Percentiles rank a stretch among this genome's conserved stretches.
Evolutionary conservation across 768 basidiomycete species (phyloP).

Genomic region (Lyophyllum shimeji): DNA sequence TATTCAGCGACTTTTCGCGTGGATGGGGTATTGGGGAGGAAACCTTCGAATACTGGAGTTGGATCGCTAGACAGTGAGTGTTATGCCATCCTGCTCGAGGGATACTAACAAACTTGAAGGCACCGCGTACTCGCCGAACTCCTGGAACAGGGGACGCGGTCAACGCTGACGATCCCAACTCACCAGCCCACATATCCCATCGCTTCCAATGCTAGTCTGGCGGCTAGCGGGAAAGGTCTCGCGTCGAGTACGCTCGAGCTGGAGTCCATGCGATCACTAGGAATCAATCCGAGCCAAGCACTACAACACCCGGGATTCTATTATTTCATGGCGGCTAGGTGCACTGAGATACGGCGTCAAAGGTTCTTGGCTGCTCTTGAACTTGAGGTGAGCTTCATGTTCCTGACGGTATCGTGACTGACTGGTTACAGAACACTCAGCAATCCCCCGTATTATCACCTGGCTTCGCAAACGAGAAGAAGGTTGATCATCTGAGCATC

Average conservation of each 20-base stretch:
- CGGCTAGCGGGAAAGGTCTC: slow-evolving; percentile 11
- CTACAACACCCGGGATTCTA: slow-evolving; percentile 93
- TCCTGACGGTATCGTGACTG: not conserved
- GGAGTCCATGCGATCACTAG: slow-evolving; percentile 61
- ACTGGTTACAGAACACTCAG: slow-evolving; percentile 28
- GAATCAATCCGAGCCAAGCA: slow-evolving; percentile 77
- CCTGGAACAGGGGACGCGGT: slow-evolving; percentile 74
- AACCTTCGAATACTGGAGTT: slow-evolving; percentile 97
- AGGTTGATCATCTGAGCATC: slow-evolving; percentile 83
- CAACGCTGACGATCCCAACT: slow-evolving; percentile 60
- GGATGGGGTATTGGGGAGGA: slow-evolving; percentile 97
- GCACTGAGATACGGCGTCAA: slow-evolving; percentile 73
- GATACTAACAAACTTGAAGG: slow-evolving; percentile 37
- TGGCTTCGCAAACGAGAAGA: slow-evolving; percentile 86
- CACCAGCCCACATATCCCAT: slow-evolving; percentile 44
- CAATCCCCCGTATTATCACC: slow-evolving; percentile 47
- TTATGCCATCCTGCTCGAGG: not conserved
- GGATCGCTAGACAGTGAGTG: slow-evolving; percentile 88
- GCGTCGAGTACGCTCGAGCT: slow-evolving; percentile 37
- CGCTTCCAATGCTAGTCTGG: slow-evolving; percentile 18
- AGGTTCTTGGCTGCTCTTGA: slow-evolving; percentile 62
- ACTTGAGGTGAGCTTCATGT: slow-evolving; percentile 45
- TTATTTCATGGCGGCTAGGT: slow-evolving; percentile 85
- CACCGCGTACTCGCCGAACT: slow-evolving; percentile 91
- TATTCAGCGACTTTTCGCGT: slow-evolving; percentile 82